phyloP scores from a whole-genome alignment of 2,329 filamentous ascomycete species.

The Sporothrix brasiliensis region DNA sequence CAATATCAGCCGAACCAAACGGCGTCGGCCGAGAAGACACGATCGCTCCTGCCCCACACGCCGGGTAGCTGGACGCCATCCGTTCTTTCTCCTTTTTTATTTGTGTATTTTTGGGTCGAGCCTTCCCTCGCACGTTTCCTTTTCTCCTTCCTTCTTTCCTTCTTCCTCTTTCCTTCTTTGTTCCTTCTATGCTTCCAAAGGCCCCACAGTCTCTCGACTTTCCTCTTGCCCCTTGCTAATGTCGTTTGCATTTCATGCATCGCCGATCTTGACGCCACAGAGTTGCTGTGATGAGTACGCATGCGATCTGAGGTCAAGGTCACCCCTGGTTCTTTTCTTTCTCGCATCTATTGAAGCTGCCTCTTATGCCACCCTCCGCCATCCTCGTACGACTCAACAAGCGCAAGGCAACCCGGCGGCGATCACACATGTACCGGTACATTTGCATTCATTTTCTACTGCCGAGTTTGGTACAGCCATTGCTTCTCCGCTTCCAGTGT shows the following conservation, averaged over 20 bases:
- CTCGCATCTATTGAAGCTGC: neutral
- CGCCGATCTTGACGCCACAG: constrained; percentile 2
- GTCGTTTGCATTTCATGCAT: constrained; percentile 16
- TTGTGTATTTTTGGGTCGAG: neutral
- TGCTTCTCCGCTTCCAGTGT: neutral
- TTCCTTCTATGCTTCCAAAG: neutral
- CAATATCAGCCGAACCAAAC: constrained; percentile 23
- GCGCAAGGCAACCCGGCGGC: neutral
- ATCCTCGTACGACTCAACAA: neutral
- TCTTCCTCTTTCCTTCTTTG: neutral
- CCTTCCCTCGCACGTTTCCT: neutral
- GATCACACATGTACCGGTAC: constrained; percentile 12
- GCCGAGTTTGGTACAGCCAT: neutral
- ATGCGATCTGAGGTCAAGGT: constrained; percentile 2
- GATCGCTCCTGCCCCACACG: neutral
- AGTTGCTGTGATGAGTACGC: neutral
- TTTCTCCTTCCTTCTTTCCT: constrained; percentile 1
- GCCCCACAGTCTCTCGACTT: neutral
- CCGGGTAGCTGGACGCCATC: constrained; percentile 4
- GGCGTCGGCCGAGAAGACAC: neutral
- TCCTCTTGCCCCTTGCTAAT: neutral
- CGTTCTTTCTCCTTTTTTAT: neutral
- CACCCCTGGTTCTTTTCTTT: neutral
- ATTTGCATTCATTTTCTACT: neutral
- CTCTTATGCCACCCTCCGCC: neutral